Base-by-base conservation (phyloP, 495 filamentous ascomycete species). In the Neurospora pannonica region DNA sequence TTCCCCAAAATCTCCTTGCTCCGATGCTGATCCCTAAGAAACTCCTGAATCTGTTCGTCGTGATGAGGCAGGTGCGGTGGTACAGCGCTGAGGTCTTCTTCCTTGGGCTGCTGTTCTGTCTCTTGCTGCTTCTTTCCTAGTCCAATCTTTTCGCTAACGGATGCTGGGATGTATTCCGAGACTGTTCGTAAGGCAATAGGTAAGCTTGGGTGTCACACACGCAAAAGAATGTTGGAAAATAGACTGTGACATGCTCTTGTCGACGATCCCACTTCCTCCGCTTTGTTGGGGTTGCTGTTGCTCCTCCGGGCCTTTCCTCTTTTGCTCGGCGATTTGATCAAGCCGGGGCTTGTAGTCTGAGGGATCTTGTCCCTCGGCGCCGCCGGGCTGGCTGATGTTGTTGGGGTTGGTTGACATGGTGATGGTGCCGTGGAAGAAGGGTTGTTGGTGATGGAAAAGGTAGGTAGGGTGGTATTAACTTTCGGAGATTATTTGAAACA, bases 1-100 rank as follows among this genome's bases (percentile, higher is more conserved):
- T 67, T 70, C 37, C 60, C 70, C 24, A 43, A 38, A 10, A 79
- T 43, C 8, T 43, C 70, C 38, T 73, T 78, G 71, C 82, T 84
- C 4, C 76, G 72, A 70, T 84, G 81, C 60, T 83, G 81, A 34
- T 83, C 82, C 54, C 77, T 77, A 38, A 84, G 39, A 42, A 84
- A 84, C 71, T 83, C 81, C 21, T 77, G 78, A 38, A 84, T 83
- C 40, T 82, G 76, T 4, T 38, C 24, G 39, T 84, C 82, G 15
- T 84, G 77, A 10, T 76, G 38, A 1, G 81, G 82, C 0, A 80
- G 75, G 15, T 80, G 36, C 15, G 82, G 82, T 31, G 79, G 81
- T 9, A 74, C 79, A 6, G 76, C 37, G 17, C 19, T 70, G 71
- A 60, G 19, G 54, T 40, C 15, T 54, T 37, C 24, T 37, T 75